Conservation (phyloP, 192 early-diverging fungal species). For the Podila horticola region DNA sequence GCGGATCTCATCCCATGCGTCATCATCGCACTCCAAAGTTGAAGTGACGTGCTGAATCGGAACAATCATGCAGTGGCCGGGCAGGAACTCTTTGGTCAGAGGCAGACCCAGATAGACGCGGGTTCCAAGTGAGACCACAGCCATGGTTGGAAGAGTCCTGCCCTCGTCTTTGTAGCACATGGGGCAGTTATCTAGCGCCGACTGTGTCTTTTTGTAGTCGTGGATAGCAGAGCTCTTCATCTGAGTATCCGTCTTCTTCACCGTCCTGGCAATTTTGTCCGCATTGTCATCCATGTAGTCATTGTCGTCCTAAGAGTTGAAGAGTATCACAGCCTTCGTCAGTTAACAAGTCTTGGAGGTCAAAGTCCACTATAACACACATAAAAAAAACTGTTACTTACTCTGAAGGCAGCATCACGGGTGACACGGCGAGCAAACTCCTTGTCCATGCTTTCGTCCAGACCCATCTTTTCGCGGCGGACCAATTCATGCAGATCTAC, state of each 20-base stretch:
- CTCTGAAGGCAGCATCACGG: conserved; percentile 70
- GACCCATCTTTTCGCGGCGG: conserved; percentile 70
- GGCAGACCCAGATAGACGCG: conserved; percentile 86
- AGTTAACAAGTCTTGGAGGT: conserved; percentile 28
- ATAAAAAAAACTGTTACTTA: conserved; percentile 3
- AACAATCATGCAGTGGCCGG: conserved; percentile 92
- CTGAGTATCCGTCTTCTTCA: conserved; percentile 70
- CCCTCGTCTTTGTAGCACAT: conserved; percentile 80
- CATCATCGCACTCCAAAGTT: conserved; percentile 90
- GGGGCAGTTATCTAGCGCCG: conserved; percentile 75
- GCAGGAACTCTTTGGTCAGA: conserved; percentile 73
- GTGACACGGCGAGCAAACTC: conserved; percentile 79
- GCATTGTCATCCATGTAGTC: conserved; percentile 95
- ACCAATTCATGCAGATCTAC: conserved; percentile 73
- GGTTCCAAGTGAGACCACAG: conserved; percentile 82
- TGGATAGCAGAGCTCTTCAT: conserved; percentile 28
- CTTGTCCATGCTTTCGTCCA: conserved; percentile 66
- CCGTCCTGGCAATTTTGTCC: conserved; percentile 75
- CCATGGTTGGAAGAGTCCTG: conserved; percentile 64
- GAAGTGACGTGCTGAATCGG: conserved; percentile 87
- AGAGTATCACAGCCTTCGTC: conserved; percentile 22
- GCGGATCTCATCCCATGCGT: conserved; percentile 92
- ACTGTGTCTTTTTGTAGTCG: conserved; percentile 77
- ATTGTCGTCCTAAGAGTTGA: conserved; percentile 70
- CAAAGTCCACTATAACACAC: background rate